These are phyloP conservation scores for Lichenothelia convexa DNA, from an alignment of 495 filamentous ascomycete genomes.

Conservation along the genomic window DNA sequence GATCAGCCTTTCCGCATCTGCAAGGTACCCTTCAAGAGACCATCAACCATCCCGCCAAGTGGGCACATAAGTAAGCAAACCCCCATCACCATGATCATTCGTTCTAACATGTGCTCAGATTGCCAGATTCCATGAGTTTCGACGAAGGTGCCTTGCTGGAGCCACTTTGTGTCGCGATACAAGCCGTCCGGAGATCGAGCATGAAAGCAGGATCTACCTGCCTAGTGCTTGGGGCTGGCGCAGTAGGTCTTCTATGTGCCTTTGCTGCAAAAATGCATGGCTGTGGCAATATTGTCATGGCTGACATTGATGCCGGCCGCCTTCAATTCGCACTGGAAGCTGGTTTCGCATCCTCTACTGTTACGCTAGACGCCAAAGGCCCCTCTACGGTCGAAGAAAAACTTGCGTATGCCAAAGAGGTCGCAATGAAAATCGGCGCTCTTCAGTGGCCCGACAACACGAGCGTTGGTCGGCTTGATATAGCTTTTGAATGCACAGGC, in stretches of 20 bases:
- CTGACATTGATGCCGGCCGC: background rate
- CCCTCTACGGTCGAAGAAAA: background rate
- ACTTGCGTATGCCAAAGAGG: background rate
- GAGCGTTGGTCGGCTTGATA: background rate
- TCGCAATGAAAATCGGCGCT: background rate
- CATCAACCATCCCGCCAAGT: constrained; percentile 8
- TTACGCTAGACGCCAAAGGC: background rate
- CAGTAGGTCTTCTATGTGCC: constrained; percentile 2
- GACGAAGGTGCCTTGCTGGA: constrained; percentile 1
- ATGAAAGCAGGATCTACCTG: background rate
- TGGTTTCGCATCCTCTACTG: background rate
- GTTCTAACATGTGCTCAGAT: background rate
- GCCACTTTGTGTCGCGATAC: constrained; percentile 1
- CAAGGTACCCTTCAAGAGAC: constrained; percentile 7
- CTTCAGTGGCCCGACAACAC: background rate
- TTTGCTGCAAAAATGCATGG: background rate
- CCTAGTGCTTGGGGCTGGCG: background rate
- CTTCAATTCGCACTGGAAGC: background rate
- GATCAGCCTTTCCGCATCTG: constrained; percentile 6
- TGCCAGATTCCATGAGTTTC: background rate
- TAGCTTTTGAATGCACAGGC: background rate
- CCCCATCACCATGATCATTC: too few relatives aligned
- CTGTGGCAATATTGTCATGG: background rate
- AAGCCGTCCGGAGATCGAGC: background rate
- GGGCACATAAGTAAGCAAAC: constrained; percentile 7